Conservation (phyloP, 495 filamentous ascomycete species). For the Staphylotrichum longicolle region DNA sequence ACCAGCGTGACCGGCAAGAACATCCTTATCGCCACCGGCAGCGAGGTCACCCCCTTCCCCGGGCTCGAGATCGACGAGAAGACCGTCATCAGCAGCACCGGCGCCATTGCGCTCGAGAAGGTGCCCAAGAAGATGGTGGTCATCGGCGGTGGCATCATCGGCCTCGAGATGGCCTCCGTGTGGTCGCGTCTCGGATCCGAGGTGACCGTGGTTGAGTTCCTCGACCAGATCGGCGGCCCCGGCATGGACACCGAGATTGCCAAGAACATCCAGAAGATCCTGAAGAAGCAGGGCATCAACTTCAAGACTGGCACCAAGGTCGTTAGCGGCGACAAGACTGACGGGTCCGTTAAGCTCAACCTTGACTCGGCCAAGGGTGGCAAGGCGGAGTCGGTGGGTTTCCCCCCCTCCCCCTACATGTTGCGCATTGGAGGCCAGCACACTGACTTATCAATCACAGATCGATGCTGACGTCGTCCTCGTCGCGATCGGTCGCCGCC, state of each 20-base stretch:
- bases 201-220: constrained; percentile 95
- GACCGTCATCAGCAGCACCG: constrained; percentile 93
- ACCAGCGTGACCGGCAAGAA: constrained; percentile 82
- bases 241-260: constrained; percentile 96
- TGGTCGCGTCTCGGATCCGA: constrained; percentile 92
- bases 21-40: constrained; percentile 94
- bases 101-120: constrained; percentile 81
- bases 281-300: constrained; percentile 95
- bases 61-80: constrained; percentile 95
- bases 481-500: constrained; percentile 92
- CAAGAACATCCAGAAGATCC: constrained; percentile 88
- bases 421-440: neutral
- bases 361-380: constrained; percentile 94
- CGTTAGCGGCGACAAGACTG: constrained; percentile 73
- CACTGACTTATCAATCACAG: constrained; percentile 43
- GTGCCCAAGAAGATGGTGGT: constrained; percentile 97
- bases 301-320: constrained; percentile 99
- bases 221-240: constrained; percentile 93
- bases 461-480: constrained; percentile 95
- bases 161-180: constrained; percentile 97
- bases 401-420: neutral
- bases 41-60: constrained; percentile 92
- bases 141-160: constrained; percentile 98
- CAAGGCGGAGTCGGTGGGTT: constrained; percentile 80
- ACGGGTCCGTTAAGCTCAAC: constrained; percentile 71